Conservation (phyloP, 371 early-diverging fungal species). For the Mucor lusitanicus region DNA sequence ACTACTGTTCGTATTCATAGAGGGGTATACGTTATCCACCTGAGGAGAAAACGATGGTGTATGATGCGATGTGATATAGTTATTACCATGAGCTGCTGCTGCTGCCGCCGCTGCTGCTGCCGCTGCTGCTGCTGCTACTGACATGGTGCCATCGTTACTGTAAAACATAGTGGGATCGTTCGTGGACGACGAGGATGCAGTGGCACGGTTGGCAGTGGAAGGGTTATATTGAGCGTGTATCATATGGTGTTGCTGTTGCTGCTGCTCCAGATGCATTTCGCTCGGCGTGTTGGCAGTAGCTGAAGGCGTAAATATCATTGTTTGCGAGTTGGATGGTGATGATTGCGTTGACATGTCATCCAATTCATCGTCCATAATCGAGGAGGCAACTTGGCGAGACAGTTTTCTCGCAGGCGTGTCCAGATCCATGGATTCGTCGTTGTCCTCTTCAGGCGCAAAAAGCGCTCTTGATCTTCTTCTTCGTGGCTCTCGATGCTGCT, state of each 20-base stretch:
- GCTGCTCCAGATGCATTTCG: constrained; percentile 19
- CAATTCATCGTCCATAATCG: constrained; percentile 28
- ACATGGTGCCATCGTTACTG: neutral
- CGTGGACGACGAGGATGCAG: neutral
- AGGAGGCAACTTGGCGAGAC: constrained; percentile 17
- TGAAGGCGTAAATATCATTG: constrained; percentile 3
- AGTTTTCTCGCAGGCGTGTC: constrained; percentile 24
- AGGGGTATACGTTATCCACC: constrained; percentile 11
- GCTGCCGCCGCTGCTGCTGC: neutral
- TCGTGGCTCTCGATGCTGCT: constrained; percentile 7
- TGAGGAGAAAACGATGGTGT: neutral
- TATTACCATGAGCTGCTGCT: neutral
- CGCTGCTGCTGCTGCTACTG: constrained; percentile 1
- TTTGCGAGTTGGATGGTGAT: constrained; percentile 23
- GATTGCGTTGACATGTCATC: constrained; percentile 26
- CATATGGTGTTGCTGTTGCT: constrained; percentile 7
- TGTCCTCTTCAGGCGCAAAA: constrained; percentile 19
- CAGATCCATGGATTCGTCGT: constrained; percentile 18
- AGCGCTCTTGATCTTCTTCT: constrained; percentile 23
- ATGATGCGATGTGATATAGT: neutral
- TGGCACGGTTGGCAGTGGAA: neutral
- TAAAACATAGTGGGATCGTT: constrained; percentile 16
- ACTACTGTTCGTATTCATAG: constrained; percentile 3
- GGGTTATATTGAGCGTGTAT: neutral
- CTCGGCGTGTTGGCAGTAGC: neutral